Percentiles rank a stretch among this genome's conserved stretches.
These are phyloP conservation scores for Neopestalotiopsis sp. DNA, from an alignment of 2,329 filamentous ascomycete genomes.

Conservation along the genomic window DNA sequence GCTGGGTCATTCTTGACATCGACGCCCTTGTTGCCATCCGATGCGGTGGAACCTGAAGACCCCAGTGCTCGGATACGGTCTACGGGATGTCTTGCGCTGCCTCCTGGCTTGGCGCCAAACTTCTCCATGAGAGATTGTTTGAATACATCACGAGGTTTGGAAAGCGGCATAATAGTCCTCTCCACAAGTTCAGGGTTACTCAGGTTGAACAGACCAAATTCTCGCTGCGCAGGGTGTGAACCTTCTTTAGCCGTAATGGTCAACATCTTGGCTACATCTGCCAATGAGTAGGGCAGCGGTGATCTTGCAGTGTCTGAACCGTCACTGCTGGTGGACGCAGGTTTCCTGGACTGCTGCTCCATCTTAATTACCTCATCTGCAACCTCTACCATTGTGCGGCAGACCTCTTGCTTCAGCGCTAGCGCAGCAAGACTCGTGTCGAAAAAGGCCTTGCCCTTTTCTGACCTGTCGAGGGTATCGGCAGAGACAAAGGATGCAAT, in stretches of 20 bases:
- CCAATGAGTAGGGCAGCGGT: slow-evolving; percentile 68
- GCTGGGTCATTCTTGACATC: slow-evolving; percentile 77
- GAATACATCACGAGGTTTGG: slow-evolving; percentile 86
- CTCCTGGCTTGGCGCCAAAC: slow-evolving; percentile 51
- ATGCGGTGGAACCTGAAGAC: slow-evolving; percentile 29
- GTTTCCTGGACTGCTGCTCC: slow-evolving; percentile 68
- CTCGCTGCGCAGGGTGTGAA: slow-evolving; percentile 84
- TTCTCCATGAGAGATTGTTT: slow-evolving; percentile 84
- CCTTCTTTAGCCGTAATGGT: slow-evolving; percentile 94
- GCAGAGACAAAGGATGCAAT: slow-evolving; percentile 71
- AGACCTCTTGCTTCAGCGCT: slow-evolving; percentile 86
- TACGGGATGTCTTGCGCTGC: slow-evolving; percentile 37
- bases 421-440: slow-evolving; percentile 87
- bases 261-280: slow-evolving; percentile 87
- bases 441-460: slow-evolving; percentile 82
- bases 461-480: slow-evolving; percentile 64
- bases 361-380: slow-evolving; percentile 73
- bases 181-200: slow-evolving; percentile 86
- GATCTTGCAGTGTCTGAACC: slow-evolving; percentile 48
- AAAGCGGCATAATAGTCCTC: slow-evolving; percentile 81
- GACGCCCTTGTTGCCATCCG: slow-evolving; percentile 43
- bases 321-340: slow-evolving; percentile 41
- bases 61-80: slow-evolving; percentile 38
- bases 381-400: slow-evolving; percentile 81
- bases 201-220: slow-evolving; percentile 91